These are phyloP conservation scores for Phytophthora cryptogea DNA, from an alignment of 352 stramenopile species.

Conservation along the genomic window DNA sequence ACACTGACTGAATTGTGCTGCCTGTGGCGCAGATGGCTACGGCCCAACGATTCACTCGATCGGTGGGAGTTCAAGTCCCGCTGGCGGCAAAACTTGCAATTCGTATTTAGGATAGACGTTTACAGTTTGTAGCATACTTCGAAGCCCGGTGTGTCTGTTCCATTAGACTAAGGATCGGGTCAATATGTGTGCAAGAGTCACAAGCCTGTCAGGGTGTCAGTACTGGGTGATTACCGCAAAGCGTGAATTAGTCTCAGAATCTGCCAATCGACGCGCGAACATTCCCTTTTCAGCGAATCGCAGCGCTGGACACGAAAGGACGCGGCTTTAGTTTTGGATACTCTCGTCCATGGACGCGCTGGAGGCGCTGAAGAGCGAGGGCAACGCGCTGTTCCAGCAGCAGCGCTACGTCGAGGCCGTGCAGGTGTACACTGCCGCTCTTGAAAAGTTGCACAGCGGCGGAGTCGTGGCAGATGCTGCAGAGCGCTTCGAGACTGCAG, in stretches of 20 bases:
- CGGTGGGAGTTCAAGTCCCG: conserved; percentile 71
- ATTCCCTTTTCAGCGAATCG: conserved; percentile 39
- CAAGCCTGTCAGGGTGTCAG: conserved; percentile 85
- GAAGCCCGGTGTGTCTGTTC: conserved; percentile 89
- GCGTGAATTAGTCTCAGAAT: conserved; percentile 62
- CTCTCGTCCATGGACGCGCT: conserved; percentile 29
- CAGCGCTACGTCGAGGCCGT: conserved; percentile 48
- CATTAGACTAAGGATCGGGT: conserved; percentile 92
- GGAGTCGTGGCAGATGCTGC: conserved; percentile 7
- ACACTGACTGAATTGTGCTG: background rate
- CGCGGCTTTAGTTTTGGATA: conserved; percentile 15
- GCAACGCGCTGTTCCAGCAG: conserved; percentile 64
- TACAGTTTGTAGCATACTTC: conserved; percentile 67
- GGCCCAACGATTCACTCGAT: background rate
- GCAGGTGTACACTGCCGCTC: conserved; percentile 46
- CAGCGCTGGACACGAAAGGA: conserved; percentile 12
- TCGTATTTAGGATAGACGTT: conserved; percentile 25
- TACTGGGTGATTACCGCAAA: conserved; percentile 55
- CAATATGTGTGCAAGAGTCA: conserved; percentile 85
- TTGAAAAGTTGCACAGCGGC: conserved; percentile 19
- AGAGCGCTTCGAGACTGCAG: conserved; percentile 42
- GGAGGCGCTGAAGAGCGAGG: conserved; percentile 58
- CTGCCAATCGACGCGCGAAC: conserved; percentile 86
- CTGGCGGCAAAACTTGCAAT: conserved; percentile 6
- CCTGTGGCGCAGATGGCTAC: conserved; percentile 30